Base-by-base conservation (phyloP, 1,284 basidiomycete genomes). In the Trichosporon sp. region DNA sequence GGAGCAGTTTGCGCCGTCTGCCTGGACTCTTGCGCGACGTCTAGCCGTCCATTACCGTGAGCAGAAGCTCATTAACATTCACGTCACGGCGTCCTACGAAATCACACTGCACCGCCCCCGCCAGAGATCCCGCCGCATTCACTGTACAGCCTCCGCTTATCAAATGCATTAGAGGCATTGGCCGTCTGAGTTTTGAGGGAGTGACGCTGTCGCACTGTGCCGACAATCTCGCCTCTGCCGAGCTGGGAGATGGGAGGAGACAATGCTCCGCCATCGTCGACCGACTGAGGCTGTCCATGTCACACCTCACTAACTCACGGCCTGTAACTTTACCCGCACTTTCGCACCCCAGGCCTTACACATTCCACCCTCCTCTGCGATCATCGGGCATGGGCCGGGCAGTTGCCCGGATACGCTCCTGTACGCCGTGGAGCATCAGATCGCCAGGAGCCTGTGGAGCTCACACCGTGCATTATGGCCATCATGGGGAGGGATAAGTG, bases 61-160 rank as follows among this genome's bases (percentile, higher is more conserved):
- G 12, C 38, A 40, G 10, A 10, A 10, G 7, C 35, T n/a, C 43
- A 46, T 46, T 5, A 16, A 16, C 43, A n/a, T n/a, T 46, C 43
- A 46, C 16, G 43, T 46, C 43, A 46, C 43, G 43, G 43, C 43
- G 14, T 2, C 43, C 43, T 46, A 16, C 14, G 16, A 46, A 46
- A 46, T 46, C 43, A 26, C 43, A 16, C 43, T 46, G 43, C 43
- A 46, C 43, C 43, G 43, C 43, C 43, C 7, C n/a, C 6, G 35
- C 14, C 16, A 46, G 43, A 46, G 43, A 46, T 46, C 43, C 43
- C 43, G 43, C 43, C 43, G 16, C 2, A 46, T 46, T 46, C 16
- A 46, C 43, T 46, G 43, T 46, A 46, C 43, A 46, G 43, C 43
- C 43, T 46, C 43, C 43, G 43, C 43, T 46, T 46, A 46, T n/a